Base-by-base conservation (phyloP, 768 basidiomycete species). In the Pleurotus pulmonarius region DNA sequence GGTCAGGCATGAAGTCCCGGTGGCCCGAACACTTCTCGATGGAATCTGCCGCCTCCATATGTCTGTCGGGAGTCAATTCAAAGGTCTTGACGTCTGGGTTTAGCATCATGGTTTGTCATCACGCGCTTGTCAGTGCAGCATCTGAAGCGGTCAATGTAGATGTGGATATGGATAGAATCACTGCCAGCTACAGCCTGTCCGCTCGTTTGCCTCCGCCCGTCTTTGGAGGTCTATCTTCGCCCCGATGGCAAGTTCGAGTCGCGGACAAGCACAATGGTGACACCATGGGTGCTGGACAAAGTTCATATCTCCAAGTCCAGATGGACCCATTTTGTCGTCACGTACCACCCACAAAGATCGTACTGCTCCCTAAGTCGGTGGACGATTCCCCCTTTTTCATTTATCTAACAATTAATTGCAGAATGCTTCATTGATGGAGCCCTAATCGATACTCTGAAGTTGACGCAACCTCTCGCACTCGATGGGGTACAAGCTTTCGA, bases 1-100 rank as follows among this genome's bases (percentile, higher is more conserved):
- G 87, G 5, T 77, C 80, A 46, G 84, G 83, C 2, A 85, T 90
- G 77, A 87, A 83, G 67, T 83, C 84, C 39, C 79, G 83, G 34
- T 93, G 91, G 92, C 83, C 88, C 0, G 81, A 85, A 56, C 91
- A 93, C 65, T 80, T 94, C 58, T 88, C 83, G 2, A 71, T 92
- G 62, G 83, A 85, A 64, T 77, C 78, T 1, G 66, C 72, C 4
- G 80, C 87, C 2, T 70, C 80, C 7, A 60, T 91, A 5, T 71
- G 75, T 3, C 65, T 86, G 29, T 68, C 70, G 1, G 79, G 83
- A 45, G 71, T 75, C n/a, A 71, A 68, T n/a, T 65, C 69, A 37
- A 80, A 77, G 57, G 80, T 81, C 0, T 67, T 91, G 44, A 85
- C 88, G 0, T 61, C 73, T 1, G 92, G 90, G 0, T 83, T 91